Evolutionary conservation across 306 rosid species (phyloP), one percentile per base, ranked within the genome.

Genomic region (Gleditsia sinensis): DNA sequence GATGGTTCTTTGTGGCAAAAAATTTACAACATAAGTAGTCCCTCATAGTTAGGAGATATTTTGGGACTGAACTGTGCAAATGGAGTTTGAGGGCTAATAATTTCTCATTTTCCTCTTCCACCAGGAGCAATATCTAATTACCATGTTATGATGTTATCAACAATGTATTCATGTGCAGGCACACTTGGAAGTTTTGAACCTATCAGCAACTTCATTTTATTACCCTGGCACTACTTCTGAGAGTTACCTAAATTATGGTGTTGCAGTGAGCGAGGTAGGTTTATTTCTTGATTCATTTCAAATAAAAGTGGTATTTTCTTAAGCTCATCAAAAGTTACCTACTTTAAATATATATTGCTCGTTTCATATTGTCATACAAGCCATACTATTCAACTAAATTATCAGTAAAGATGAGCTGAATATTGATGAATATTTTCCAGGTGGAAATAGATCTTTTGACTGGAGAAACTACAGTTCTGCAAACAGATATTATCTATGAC

Each of bases 201-300:
- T n/a, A n/a, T n/a, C n/a, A 67, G 90, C 88, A 50, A 85, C 89
- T 83, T 84, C 92, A 54, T 43, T 68, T 13, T 92, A 62, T 34
- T 82, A 65, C 21, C 92, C 96, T n/a, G 78, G 78, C 32, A 37
- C 30, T 68, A 6, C 59, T 69, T 81, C 92, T 42, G 20, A 0
- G 62, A 33, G 7, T 14, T 92, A 92, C 86, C 79, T 87, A 33
- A 92, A 83, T 78, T 90, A 90, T 66, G 98, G 96, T 46, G 94
- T 86, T 11, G 98, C 98, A 67, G 86, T 87, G 71, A 92, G 96
- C 57, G 96, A 92, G 96, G 98, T 73, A 70, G 71, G 87, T 81
- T 68, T 65, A 7, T 24, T 50, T 10, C 55, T 14, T 28, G 17
- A 6, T 14, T 28, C n/a, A n/a, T n/a, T n/a, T n/a, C n/a, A n/a